Conservation (phyloP, 2,329 filamentous ascomycete species). For the Onygena corvina region DNA sequence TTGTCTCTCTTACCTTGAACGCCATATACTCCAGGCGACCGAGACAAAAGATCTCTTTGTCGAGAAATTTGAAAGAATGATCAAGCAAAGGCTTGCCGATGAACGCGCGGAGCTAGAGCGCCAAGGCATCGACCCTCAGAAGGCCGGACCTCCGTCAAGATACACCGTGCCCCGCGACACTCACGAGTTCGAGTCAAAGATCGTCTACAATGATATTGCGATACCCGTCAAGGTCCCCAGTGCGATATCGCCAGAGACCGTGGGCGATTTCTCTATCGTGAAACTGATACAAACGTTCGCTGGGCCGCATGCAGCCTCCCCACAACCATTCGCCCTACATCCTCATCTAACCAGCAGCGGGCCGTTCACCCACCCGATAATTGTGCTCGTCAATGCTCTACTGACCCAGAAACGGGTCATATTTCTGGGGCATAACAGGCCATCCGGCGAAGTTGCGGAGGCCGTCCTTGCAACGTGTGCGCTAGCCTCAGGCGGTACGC, state of each 20-base stretch:
- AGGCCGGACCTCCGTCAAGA: slow-evolving; percentile 50
- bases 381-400: slow-evolving; percentile 86
- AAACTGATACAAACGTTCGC: slow-evolving; percentile 95
- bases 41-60: slow-evolving; percentile 94
- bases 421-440: slow-evolving; percentile 88
- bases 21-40: slow-evolving; percentile 73
- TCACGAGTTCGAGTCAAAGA: slow-evolving; percentile 91
- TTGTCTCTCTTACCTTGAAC: slow-evolving; percentile 67
- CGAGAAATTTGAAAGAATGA: slow-evolving; percentile 94
- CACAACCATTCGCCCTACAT: slow-evolving; percentile 74
- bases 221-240: slow-evolving; percentile 95
- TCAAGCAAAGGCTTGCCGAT: slow-evolving; percentile 64
- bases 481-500: slow-evolving; percentile 78
- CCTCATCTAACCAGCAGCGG: slow-evolving; percentile 90
- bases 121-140: slow-evolving; percentile 35
- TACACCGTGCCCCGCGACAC: slow-evolving; percentile 83
- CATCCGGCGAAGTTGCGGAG: slow-evolving; percentile 90
- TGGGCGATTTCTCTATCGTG: slow-evolving; percentile 93
- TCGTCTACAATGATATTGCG: slow-evolving; percentile 91
- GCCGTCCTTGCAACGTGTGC: slow-evolving; percentile 96
- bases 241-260: slow-evolving; percentile 84
- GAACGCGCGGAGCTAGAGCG: slow-evolving; percentile 35
- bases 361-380: slow-evolving; percentile 79
- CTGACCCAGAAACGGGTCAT: slow-evolving; percentile 94
- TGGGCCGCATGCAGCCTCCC: slow-evolving; percentile 64